Conservation (phyloP, 2,329 filamentous ascomycete species). For the Ophiostoma sp. region DNA sequence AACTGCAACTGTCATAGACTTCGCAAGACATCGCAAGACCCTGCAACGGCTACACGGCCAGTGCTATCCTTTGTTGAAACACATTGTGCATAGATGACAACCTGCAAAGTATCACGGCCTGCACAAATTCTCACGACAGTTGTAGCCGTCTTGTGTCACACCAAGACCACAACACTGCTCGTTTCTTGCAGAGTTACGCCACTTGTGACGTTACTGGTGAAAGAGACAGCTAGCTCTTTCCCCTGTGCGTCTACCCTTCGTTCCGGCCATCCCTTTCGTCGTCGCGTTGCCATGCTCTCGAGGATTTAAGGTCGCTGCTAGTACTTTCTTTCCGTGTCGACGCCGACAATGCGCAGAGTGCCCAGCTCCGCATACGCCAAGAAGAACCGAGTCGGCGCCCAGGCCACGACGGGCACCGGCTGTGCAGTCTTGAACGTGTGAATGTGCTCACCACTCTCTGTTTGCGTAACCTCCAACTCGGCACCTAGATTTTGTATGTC, state of each 20-base stretch:
- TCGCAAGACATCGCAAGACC: neutral
- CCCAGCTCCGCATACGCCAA: conserved; percentile 72
- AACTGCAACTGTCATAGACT: neutral
- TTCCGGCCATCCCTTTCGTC: neutral
- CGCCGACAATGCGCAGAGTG: conserved; percentile 66
- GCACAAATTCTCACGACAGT: neutral
- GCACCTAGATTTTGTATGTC: conserved; percentile 43
- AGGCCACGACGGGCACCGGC: conserved; percentile 66
- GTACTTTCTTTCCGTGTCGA: conserved; percentile 51
- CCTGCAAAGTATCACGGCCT: neutral
- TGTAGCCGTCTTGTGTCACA: neutral
- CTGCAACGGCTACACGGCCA: neutral
- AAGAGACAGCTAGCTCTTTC: neutral
- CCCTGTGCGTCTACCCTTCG: neutral
- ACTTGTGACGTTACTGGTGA: neutral
- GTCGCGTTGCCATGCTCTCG: neutral
- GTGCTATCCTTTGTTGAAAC: neutral
- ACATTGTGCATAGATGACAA: neutral
- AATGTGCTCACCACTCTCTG: conserved; percentile 71
- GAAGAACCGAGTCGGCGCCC: conserved; percentile 74
- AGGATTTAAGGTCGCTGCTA: neutral
- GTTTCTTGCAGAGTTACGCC: neutral
- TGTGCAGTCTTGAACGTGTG: conserved; percentile 69
- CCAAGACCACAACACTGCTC: neutral
- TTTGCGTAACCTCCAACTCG: conserved; percentile 68